A percentile compares a stretch with the other conserved stretches of the same genome.
phyloP scores from a whole-genome alignment of 2,329 filamentous ascomycete species.

The Aureobasidium sp. region DNA sequence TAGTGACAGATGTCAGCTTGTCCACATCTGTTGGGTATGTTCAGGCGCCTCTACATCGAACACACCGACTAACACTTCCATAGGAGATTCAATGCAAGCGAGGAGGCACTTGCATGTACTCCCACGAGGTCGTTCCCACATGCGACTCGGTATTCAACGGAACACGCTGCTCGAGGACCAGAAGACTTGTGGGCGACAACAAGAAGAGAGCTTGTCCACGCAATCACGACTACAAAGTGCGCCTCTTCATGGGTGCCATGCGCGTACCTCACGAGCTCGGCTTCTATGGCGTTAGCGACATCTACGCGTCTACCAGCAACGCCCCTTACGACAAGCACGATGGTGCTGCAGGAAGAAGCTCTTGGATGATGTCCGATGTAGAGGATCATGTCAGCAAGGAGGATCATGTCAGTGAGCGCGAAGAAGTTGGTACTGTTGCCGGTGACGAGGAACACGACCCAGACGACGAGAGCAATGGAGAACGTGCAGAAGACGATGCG shows the following conservation, averaged over 20 bases:
- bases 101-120: background rate
- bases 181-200: background rate
- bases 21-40: background rate
- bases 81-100: background rate
- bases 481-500: background rate
- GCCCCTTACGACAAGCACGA: background rate
- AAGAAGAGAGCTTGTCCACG: background rate
- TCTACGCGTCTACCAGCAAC: background rate
- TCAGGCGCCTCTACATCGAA: too few species aligned
- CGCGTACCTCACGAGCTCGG: background rate
- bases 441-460: background rate
- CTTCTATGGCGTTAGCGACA: background rate
- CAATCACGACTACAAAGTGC: conserved; percentile 1
- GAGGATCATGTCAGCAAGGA: background rate
- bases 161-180: background rate
- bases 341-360: background rate
- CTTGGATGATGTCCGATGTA: background rate
- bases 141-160: background rate
- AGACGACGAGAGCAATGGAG: background rate
- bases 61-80: background rate
- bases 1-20: background rate
- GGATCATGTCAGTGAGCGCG: background rate
- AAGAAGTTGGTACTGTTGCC: background rate
- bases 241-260: conserved; percentile 1
- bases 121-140: background rate